Base-by-base conservation (phyloP, 2,329 filamentous ascomycete species). In the Cryphonectria japonica region DNA sequence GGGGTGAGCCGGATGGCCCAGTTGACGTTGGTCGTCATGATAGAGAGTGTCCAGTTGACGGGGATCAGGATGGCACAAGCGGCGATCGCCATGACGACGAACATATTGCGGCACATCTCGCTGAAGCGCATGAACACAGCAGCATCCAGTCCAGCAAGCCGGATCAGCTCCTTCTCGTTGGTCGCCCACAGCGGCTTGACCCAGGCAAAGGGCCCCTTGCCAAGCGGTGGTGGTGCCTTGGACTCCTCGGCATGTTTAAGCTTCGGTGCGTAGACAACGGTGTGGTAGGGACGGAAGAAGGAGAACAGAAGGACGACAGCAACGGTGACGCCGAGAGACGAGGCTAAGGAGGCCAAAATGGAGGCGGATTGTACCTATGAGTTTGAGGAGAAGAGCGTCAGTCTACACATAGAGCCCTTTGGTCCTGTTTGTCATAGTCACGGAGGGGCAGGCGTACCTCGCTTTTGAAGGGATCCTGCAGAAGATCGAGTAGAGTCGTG, bases 101-200 rank as follows among this genome's bases (percentile, higher is more conserved):
- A 97, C 74, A 98, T 93, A 79, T 97, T 96, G 72, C 96, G 91
- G 78, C 93, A 93, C 96, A 99, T 98, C 75, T 91, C 88, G 66
- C 91, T 89, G 77, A 98, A 95, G 67, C 95, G 91, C 75, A 99
- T 84, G 80, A 99, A 98, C 64, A 99, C 83, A 11, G 93, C 92
- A 11, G 95, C 96, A 81, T 99, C 96, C 83, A 99, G 85, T 66
- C 96, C 96, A 54, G 97, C 91, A 76, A 92, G 90, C n/a, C 92
- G 87, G 34, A 97, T 86, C 73, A 98, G 82, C 19, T 93, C 87
- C 69, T 89, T 83, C 83, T 99, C 96, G 72, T 88, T 91, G 19
- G 93, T 95, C 72, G 86, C 88, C 81, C 94, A 86, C 43, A 99
- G 83, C 0, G 95, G 95, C 29, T 85, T 85, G 43, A 97, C 80